A percentile compares a stretch with the other conserved stretches of the same genome.
Evolutionary conservation across 1,139 yeast species (phyloP).

Genomic region (Entelexis sorbosivorans): DNA sequence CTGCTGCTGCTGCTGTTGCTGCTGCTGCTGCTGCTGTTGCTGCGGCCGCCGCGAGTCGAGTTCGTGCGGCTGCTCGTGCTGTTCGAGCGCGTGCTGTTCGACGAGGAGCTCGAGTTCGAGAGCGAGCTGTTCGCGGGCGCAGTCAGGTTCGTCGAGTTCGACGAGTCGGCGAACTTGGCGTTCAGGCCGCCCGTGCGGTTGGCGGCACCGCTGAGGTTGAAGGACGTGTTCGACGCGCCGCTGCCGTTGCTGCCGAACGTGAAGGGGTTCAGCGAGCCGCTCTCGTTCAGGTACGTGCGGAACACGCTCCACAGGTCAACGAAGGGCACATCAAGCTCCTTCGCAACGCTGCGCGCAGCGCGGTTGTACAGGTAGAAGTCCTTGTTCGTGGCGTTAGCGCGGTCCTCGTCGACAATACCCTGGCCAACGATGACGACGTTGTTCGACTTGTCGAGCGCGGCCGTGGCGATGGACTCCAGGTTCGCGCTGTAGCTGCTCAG

Average conservation of each 20-base stretch:
- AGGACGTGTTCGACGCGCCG: not conserved
- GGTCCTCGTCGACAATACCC: constrained; percentile 14
- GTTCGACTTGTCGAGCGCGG: constrained; percentile 5
- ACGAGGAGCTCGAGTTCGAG: not conserved
- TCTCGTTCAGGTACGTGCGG: constrained; percentile 14
- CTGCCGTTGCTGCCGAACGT: not conserved
- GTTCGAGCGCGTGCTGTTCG: not conserved
- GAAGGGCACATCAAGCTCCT: constrained; percentile 8
- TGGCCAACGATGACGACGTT: constrained; percentile 7
- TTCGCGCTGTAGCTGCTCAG: constrained; percentile 34
- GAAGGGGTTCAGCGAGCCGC: constrained; percentile 5
- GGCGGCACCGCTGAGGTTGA: not conserved
- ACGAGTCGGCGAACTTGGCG: constrained; percentile 2
- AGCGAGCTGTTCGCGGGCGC: not conserved
- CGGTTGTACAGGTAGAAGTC: constrained; percentile 14
- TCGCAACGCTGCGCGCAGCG: constrained; percentile 12
- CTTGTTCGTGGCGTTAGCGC: constrained; percentile 8
- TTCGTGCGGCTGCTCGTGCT: not conserved
- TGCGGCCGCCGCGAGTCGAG: not conserved
- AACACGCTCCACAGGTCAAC: constrained; percentile 13
- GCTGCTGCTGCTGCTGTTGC: not conserved
- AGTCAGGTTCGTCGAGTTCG: not conserved
- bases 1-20: not conserved
- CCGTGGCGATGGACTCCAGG: constrained; percentile 25
- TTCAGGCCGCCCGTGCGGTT: not conserved